Conservation (phyloP, 2,329 filamentous ascomycete species). For the Emmonsiellopsis sp. region DNA sequence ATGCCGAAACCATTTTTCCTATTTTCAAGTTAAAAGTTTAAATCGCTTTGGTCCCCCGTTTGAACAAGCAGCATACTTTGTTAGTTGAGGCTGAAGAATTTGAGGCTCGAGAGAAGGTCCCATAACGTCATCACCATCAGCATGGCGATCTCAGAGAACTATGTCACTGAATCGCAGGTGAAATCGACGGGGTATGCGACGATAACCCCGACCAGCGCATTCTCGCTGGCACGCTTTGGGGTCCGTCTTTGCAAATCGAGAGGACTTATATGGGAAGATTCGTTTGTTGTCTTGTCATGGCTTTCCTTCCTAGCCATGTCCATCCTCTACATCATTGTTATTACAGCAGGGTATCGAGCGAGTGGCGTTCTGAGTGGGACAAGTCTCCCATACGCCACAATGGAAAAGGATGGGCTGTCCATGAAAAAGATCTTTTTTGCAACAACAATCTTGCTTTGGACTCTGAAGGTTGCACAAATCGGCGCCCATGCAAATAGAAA, state of each 20-base stretch:
- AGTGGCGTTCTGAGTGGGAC: constrained; percentile 11
- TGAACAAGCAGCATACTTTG: not conserved
- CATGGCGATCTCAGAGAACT: constrained; percentile 5
- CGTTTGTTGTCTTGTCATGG: constrained; percentile 3
- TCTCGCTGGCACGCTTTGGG: constrained; percentile 10
- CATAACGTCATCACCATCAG: not conserved
- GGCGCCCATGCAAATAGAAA: constrained; percentile 18
- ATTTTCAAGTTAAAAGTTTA: too few species aligned
- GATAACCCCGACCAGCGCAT: constrained; percentile 10
- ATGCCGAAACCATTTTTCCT: too few species aligned
- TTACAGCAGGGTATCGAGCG: constrained; percentile 24
- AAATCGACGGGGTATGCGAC: constrained; percentile 12
- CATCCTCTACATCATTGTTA: constrained; percentile 26
- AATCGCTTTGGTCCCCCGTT: too few species aligned
- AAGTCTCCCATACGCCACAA: constrained; percentile 14
- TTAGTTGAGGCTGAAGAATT: not conserved
- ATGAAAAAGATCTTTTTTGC: constrained; percentile 29
- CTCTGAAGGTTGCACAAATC: constrained; percentile 23
- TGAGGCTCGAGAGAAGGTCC: not conserved
- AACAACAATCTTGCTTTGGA: constrained; percentile 21
- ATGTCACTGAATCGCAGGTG: constrained; percentile 7
- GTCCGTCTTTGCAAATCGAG: constrained; percentile 4
- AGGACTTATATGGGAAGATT: constrained; percentile 7
- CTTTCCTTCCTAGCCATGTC: constrained; percentile 11
- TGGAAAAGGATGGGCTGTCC: constrained; percentile 21